A percentile compares a stretch with the other conserved stretches of the same genome.
These are phyloP conservation scores for Cardamine resedifolia DNA, from an alignment of 345 rosid genomes.

Conservation along the genomic window DNA sequence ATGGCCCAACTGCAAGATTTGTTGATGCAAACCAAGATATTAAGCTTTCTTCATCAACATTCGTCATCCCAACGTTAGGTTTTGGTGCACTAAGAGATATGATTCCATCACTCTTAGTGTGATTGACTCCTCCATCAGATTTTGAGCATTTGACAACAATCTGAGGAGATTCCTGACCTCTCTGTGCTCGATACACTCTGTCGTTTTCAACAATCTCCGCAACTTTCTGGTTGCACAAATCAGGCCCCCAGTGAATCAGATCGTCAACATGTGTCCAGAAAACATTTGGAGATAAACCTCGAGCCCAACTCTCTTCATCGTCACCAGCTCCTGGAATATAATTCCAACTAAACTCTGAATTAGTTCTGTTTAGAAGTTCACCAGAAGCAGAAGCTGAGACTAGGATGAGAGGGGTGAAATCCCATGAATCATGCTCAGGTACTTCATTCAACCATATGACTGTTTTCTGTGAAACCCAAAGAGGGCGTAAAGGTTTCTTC, in stretches of 20 bases:
- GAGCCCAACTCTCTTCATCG: conserved; percentile 98
- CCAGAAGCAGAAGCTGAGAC: conserved; percentile 68
- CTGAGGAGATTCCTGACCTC: conserved; percentile 77
- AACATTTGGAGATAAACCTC: conserved; percentile 73
- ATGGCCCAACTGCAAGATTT: conserved; percentile 59
- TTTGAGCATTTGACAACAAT: conserved; percentile 45
- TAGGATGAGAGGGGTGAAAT: conserved; percentile 81
- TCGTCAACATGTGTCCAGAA: conserved; percentile 78
- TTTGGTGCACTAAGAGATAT: conserved; percentile 30
- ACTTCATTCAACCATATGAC: conserved; percentile 92
- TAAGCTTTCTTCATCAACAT: conserved; percentile 36
- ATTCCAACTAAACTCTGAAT: conserved; percentile 86
- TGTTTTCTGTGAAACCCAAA: conserved; percentile 87
- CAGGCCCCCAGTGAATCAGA: conserved; percentile 72
- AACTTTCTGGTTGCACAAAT: conserved; percentile 73
- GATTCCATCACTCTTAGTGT: conserved; percentile 19
- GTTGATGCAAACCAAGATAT: conserved; percentile 73
- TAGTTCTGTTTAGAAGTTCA: conserved; percentile 46
- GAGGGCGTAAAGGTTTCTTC: conserved; percentile 75
- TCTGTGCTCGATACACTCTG: conserved; percentile 72
- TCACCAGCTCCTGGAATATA: conserved; percentile 98
- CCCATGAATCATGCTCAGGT: conserved; percentile 89
- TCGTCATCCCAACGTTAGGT: conserved; percentile 23
- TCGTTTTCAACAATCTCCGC: conserved; percentile 86
- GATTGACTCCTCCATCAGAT: conserved; percentile 10